Evolutionary conservation across 345 rosid genomes (phyloP), one percentile per base, ranked within the genome.

Genomic region (Camelina sativa): DNA sequence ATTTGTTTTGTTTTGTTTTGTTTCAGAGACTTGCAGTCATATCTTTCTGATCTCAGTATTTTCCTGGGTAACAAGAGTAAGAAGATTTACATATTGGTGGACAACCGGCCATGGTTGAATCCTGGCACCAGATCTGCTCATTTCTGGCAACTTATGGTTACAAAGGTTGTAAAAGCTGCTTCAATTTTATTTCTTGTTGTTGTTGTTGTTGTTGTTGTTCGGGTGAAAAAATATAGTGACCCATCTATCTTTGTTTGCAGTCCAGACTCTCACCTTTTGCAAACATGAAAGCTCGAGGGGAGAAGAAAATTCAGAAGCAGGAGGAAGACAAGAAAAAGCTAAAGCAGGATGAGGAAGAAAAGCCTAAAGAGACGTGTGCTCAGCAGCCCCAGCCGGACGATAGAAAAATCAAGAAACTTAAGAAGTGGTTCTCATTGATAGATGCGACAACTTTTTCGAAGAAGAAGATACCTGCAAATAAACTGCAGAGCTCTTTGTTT

Each of bases 211-310:
- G 7, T 1, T 40, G n/a, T 41, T 12, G 3, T 7, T 40, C 20
- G 4, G 15, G 34, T 11, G 19, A 59, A 69, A 34, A 40, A 8
- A 5, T 60, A 10, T 22, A 61, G 30, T 80, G 48, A 68, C 69
- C 23, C 69, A 52, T 76, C 25, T 61, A 28, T 44, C 15, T 77
- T 65, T 71, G 61, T 83, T 58, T 81, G 50, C 88, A 92, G 99
- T 96, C 96, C 69, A 92, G 97, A 85, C 85, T 88, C 74, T 96
- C 99, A 47, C 98, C 99, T 80, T 92, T 96, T 79, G 99, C 99
- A 37, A 92, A 88, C 71, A 72, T 91, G 5, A 96, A 96, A 85
- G 78, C 79, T n/a, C 85, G 79, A 62, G 84, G 76, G 73, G 79
- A 80, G 69, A 78, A 78, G 69, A 78, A 72, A 67, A 72, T 67